These are phyloP conservation scores for Irpex sp. DNA, from an alignment of 1,284 basidiomycete species.

Conservation along the genomic window DNA sequence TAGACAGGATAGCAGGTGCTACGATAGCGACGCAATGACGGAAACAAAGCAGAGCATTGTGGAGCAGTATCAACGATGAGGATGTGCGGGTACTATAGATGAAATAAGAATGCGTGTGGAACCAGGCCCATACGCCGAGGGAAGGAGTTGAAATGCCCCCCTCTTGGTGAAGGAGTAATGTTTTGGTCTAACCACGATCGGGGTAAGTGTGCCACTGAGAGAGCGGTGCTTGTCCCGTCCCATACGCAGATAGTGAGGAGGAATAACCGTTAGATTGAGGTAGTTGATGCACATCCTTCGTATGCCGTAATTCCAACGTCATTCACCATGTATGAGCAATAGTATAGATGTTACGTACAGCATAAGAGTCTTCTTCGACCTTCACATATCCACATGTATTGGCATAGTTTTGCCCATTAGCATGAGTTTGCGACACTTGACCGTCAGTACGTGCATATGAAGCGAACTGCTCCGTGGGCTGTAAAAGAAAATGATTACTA, in stretches of 20 bases:
- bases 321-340: not conserved
- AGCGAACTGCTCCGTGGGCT: constrained; percentile 55
- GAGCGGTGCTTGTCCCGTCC: constrained; percentile 28
- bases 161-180: not conserved
- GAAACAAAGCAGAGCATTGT: not conserved
- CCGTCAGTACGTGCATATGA: constrained; percentile 16
- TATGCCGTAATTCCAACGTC: constrained; percentile 12
- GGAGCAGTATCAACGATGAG: not conserved
- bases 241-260: constrained; percentile 20
- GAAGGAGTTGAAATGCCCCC: not conserved
- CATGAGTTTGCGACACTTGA: not conserved
- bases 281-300: constrained; percentile 19
- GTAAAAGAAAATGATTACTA: constrained; percentile 44
- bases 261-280: constrained; percentile 25
- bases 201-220: constrained; percentile 48
- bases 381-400: constrained; percentile 23
- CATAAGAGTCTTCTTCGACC: constrained; percentile 65
- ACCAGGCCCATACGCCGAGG: no score
- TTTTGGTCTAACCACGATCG: constrained; percentile 7
- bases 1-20: not conserved
- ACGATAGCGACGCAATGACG: not conserved
- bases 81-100: not conserved
- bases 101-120: not conserved
- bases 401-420: not conserved
- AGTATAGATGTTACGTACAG: constrained; percentile 35